Evolutionary conservation across 2,329 filamentous ascomycete species (phyloP).

Genomic region (Trichophyton equinum): DNA sequence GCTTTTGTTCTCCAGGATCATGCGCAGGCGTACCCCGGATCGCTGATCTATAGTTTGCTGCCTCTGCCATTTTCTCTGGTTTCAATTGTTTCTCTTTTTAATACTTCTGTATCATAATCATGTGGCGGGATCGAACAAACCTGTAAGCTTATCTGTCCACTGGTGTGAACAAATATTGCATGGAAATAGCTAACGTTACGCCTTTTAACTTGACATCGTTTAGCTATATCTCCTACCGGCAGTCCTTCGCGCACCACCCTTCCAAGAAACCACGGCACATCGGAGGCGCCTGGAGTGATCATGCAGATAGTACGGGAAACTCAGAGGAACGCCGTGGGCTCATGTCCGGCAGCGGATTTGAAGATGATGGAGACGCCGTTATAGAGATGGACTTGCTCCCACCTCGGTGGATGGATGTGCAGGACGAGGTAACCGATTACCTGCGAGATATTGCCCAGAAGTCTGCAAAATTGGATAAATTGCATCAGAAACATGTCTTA

Average conservation of each 20-base stretch:
- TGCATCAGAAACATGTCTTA: constrained; percentile 94
- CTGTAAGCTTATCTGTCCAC: constrained; percentile 50
- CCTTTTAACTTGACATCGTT: constrained; percentile 2
- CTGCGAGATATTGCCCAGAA: constrained; percentile 70
- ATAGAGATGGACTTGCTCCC: constrained; percentile 98
- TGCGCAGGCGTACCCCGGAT: not conserved
- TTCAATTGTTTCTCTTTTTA: not conserved
- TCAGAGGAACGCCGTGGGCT: constrained; percentile 66
- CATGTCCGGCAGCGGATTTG: constrained; percentile 57
- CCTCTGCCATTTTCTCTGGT: not conserved
- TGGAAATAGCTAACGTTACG: constrained; percentile 4
- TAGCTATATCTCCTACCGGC: constrained; percentile 97
- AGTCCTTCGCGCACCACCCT: constrained; percentile 94
- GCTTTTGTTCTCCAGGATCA: not conserved
- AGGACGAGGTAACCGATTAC: constrained; percentile 80
- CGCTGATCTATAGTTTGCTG: constrained; percentile 3
- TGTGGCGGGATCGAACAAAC: constrained; percentile 99
- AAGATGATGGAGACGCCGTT: constrained; percentile 78
- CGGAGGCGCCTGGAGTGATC: constrained; percentile 43
- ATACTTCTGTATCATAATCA: constrained; percentile 37
- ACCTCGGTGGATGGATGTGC: constrained; percentile 88
- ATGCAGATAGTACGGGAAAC: constrained; percentile 48
- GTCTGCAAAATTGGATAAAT: constrained; percentile 71
- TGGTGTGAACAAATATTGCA: not conserved
- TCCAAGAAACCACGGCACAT: constrained; percentile 67